Evolutionary conservation across 768 basidiomycete species (phyloP).

Genomic region (Naganishia kalamii): DNA sequence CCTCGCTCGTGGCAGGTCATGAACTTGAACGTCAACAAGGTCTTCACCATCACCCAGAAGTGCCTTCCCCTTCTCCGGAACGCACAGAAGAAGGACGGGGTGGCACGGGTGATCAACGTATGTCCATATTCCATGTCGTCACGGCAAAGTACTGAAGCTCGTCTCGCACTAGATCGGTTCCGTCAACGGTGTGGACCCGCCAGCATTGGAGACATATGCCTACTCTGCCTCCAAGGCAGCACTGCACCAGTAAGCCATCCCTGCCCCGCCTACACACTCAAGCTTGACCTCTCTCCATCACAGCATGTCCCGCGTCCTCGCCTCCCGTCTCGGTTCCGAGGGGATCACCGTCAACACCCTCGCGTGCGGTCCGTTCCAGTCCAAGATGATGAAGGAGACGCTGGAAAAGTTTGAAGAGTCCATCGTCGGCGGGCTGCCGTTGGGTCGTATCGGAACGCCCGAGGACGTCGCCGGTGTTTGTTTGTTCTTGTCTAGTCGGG

Average conservation of each 20-base stretch:
- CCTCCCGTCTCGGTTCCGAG: conserved; percentile 55
- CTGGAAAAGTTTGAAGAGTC: conserved; percentile 51
- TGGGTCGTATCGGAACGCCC: conserved; percentile 56
- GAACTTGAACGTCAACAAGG: conserved; percentile 59
- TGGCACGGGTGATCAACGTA: conserved; percentile 56
- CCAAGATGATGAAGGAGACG: conserved; percentile 56
- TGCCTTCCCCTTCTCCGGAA: conserved; percentile 56
- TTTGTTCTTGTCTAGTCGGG: conserved; percentile 58
- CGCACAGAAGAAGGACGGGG: conserved; percentile 47
- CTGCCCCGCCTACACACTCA: background rate
- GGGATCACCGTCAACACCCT: conserved; percentile 61
- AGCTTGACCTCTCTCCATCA: conserved; percentile 49
- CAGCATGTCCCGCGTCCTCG: conserved; percentile 59
- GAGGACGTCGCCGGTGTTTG: conserved; percentile 63
- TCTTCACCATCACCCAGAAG: conserved; percentile 61
- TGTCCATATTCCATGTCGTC: conserved; percentile 24
- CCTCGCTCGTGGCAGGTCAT: conserved; percentile 45
- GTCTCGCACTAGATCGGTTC: conserved; percentile 54
- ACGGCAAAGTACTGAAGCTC: background rate
- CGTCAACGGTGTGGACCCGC: conserved; percentile 56
- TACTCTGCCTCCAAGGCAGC: conserved; percentile 60
- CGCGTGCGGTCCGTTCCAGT: conserved; percentile 54
- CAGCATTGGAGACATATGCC: conserved; percentile 59
- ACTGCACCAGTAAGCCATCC: conserved; percentile 36
- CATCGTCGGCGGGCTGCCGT: conserved; percentile 52